These are phyloP conservation scores for Acanthamoeba divionensis DNA, from an alignment of 208 protist genomes.

Conservation along the genomic window DNA sequence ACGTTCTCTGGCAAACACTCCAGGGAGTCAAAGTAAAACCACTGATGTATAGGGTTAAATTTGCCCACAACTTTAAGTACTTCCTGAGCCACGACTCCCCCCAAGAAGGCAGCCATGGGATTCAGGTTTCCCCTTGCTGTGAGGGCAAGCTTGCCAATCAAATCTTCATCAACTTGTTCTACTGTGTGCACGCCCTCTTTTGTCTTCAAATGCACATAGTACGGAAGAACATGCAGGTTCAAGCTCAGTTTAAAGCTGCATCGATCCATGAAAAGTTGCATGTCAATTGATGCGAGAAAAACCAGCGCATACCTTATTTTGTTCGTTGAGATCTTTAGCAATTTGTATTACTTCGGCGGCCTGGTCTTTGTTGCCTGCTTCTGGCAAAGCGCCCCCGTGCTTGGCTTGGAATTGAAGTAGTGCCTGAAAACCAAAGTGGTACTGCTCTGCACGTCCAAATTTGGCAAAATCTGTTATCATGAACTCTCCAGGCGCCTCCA, in stretches of 20 bases:
- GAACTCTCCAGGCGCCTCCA: slow-evolving; percentile 50
- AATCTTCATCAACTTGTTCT: slow-evolving; percentile 62
- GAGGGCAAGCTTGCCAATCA: slow-evolving; percentile 69
- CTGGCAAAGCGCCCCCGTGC: slow-evolving; percentile 35
- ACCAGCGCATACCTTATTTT: not conserved
- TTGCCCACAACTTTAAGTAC: slow-evolving; percentile 93
- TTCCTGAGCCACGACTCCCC: slow-evolving; percentile 93
- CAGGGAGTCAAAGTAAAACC: slow-evolving; percentile 91
- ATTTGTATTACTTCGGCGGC: slow-evolving; percentile 55
- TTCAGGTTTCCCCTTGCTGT: slow-evolving; percentile 74
- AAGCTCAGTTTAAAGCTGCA: not conserved
- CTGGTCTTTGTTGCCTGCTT: slow-evolving; percentile 54
- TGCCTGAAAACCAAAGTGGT: slow-evolving; percentile 65
- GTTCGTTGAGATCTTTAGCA: slow-evolving; percentile 50
- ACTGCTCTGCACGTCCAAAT: slow-evolving; percentile 60
- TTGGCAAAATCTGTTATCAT: slow-evolving; percentile 69
- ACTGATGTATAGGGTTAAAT: slow-evolving; percentile 92
- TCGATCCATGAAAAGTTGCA: not conserved
- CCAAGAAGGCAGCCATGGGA: slow-evolving; percentile 88
- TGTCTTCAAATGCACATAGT: not conserved
- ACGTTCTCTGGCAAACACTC: slow-evolving; percentile 75
- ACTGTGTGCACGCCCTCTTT: not conserved
- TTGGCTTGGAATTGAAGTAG: slow-evolving; percentile 29
- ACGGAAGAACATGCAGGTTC: not conserved
- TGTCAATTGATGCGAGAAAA: not conserved